These are phyloP conservation scores for Ophiobolus disseminans DNA, from an alignment of 2,329 filamentous ascomycete species.

Conservation along the genomic window DNA sequence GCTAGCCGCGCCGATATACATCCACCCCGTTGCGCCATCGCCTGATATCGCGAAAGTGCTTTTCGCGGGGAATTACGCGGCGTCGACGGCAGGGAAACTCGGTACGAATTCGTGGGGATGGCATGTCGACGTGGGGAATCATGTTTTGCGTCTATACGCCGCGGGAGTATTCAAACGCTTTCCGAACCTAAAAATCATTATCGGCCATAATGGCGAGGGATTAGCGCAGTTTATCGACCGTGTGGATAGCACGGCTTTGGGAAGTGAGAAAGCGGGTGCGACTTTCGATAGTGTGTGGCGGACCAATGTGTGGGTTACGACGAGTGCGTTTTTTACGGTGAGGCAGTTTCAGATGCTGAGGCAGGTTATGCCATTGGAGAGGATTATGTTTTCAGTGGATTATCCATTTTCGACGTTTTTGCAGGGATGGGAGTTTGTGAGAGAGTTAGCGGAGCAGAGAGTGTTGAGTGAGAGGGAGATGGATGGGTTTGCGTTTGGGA, in stretches of 20 bases:
- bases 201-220: conserved; percentile 63
- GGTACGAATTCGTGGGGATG: conserved; percentile 58
- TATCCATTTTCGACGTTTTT: conserved; percentile 53
- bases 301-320: conserved; percentile 64
- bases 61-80: conserved; percentile 54
- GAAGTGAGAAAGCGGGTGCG: conserved; percentile 25
- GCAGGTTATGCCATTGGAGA: conserved; percentile 52
- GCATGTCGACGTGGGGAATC: conserved; percentile 59
- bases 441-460: conserved; percentile 54
- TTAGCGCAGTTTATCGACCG: conserved; percentile 53
- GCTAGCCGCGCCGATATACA: conserved; percentile 21
- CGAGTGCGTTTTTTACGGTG: conserved; percentile 60
- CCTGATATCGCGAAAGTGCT: conserved; percentile 52
- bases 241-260: conserved; percentile 17
- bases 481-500: conserved; percentile 56
- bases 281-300: conserved; percentile 58
- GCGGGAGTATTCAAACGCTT: conserved; percentile 62
- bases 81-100: conserved; percentile 27
- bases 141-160: conserved; percentile 58
- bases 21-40: conserved; percentile 1
- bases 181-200: conserved; percentile 60
- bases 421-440: conserved; percentile 56
- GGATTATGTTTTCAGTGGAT: conserved; percentile 63
- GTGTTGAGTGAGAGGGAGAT: conserved; percentile 58
- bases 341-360: conserved; percentile 52